Conservation (phyloP, 23 red algal genomes). For the Rhodosorus marinus region DNA sequence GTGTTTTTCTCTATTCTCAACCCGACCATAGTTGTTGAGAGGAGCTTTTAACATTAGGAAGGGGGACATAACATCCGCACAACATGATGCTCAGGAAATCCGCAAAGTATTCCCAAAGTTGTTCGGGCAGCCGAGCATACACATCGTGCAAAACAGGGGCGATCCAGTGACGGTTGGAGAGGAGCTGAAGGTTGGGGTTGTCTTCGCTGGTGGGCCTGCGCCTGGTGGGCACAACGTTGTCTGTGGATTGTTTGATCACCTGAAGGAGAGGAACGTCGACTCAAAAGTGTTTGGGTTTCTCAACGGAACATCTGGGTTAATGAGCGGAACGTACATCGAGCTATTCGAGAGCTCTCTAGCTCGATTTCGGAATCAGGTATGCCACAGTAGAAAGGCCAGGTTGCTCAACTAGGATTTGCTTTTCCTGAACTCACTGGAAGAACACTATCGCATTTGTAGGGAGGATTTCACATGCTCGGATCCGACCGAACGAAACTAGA, state of each 20-base stretch:
- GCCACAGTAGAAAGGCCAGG: too few species aligned
- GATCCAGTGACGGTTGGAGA: conserved; percentile 9
- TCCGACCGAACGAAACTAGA: conserved; percentile 93
- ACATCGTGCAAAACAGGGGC: conserved; percentile 9
- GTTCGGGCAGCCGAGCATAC: conserved; percentile 53
- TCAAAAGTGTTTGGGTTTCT: conserved; percentile 61
- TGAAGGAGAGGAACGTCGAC: conserved; percentile 37
- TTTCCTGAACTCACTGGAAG: too few species aligned
- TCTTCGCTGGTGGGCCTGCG: conserved; percentile 79
- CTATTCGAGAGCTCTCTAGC: conserved; percentile 28
- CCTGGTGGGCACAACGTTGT: conserved; percentile 95
- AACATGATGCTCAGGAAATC: conserved; percentile 31
- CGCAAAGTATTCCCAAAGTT: conserved; percentile 45
- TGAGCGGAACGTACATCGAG: conserved; percentile 27
- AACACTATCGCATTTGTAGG: too few species aligned
- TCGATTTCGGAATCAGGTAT: conserved; percentile 72
- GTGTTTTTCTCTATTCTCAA: too few species aligned
- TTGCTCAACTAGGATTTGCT: too few species aligned
- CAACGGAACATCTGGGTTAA: conserved; percentile 53
- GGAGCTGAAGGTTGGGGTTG: conserved; percentile 55
- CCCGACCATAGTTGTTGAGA: too few species aligned
- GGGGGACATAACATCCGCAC: conserved; percentile 25
- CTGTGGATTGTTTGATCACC: conserved; percentile 60
- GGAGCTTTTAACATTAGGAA: too few species aligned
- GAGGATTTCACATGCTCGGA: conserved; percentile 96